These are phyloP conservation scores for Escovopsis sp. DNA, from an alignment of 2,329 filamentous ascomycete genomes.

Conservation along the genomic window DNA sequence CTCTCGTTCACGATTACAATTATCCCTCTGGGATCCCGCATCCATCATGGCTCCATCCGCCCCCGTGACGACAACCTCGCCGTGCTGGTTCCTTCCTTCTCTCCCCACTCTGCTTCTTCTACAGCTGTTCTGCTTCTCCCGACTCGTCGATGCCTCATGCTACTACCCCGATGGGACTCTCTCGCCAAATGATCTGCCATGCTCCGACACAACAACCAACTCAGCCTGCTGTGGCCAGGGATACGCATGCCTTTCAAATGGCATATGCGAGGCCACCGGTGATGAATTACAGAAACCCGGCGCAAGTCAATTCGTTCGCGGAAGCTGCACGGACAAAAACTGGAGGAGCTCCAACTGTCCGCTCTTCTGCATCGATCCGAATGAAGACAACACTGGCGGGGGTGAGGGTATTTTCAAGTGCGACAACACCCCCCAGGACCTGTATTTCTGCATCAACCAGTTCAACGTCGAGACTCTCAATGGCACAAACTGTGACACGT, in stretches of 20 bases:
- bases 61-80: not conserved
- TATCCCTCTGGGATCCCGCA: slow-evolving; percentile 40
- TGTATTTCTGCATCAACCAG: slow-evolving; percentile 1
- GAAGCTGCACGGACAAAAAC: slow-evolving; percentile 19
- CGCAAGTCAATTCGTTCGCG: slow-evolving; percentile 15
- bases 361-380: slow-evolving; percentile 13
- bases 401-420: slow-evolving; percentile 3
- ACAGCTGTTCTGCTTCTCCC: too few relatives aligned
- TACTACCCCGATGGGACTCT: slow-evolving; percentile 18
- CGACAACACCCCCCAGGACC: not conserved
- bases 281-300: slow-evolving; percentile 10
- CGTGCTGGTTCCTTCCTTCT: not conserved
- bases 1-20: slow-evolving; percentile 22
- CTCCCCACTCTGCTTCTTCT: not conserved
- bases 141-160: slow-evolving; percentile 8
- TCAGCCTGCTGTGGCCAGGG: slow-evolving; percentile 21
- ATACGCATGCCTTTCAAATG: slow-evolving; percentile 21
- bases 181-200: slow-evolving; percentile 17
- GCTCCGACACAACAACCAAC: slow-evolving; percentile 12
- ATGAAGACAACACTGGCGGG: not conserved
- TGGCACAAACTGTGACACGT: not conserved
- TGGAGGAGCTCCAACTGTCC: slow-evolving; percentile 19
- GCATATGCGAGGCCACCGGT: slow-evolving; percentile 17
- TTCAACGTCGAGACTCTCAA: slow-evolving; percentile 1
- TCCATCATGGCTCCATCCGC: slow-evolving; percentile 2